Conservation (phyloP, 2,329 filamentous ascomycete species). For the Arthrobotrys entomopaga region DNA sequence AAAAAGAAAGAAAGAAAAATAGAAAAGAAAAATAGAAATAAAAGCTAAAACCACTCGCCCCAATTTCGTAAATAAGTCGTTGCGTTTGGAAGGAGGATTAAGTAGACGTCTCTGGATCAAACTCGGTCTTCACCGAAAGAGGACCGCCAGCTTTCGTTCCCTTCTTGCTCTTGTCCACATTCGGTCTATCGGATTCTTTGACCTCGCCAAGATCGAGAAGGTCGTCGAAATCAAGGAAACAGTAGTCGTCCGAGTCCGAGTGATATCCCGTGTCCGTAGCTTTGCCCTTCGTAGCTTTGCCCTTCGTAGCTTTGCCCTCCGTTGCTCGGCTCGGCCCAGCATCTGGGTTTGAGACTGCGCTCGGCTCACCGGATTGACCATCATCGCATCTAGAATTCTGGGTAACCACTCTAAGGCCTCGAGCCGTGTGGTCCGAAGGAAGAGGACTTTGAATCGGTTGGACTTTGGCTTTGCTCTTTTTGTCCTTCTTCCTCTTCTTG, state of each 20-base stretch:
- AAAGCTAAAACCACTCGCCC: constrained; percentile 1
- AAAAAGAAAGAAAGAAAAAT: no score
- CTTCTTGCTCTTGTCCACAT: neutral
- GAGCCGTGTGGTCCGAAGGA: neutral
- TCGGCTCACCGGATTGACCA: neutral
- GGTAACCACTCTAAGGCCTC: neutral
- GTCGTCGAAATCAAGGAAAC: constrained; percentile 9
- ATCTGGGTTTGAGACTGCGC: neutral
- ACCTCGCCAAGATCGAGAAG: neutral
- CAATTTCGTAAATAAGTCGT: neutral
- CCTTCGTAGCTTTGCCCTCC: no score
- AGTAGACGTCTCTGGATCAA: neutral
- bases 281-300: no score
- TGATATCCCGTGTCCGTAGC: neutral
- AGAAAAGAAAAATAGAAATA: no score
- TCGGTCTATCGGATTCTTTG: constrained; percentile 4
- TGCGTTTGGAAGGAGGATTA: neutral
- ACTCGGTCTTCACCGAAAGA: no score
- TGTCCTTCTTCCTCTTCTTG: constrained; percentile 12
- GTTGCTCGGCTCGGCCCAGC: neutral
- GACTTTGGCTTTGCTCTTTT: constrained; percentile 1
- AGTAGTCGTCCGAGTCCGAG: constrained; percentile 29
- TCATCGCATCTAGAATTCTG: neutral
- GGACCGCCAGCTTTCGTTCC: no score
- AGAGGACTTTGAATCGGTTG: neutral